Conservation (phyloP, 73 alveolate species). For the Loxodes magnus region DNA sequence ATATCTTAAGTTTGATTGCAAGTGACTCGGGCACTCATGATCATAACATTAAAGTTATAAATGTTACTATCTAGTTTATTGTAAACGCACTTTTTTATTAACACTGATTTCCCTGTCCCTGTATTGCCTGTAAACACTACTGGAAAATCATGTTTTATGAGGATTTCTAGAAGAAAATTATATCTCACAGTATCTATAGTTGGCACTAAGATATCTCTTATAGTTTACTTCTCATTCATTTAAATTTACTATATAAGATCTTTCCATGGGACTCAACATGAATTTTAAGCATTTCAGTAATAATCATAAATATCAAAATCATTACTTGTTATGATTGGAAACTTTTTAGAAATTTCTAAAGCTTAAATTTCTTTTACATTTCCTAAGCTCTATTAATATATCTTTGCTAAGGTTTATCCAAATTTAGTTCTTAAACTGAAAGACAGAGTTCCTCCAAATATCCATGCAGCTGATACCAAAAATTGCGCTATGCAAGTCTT, state of each 20-base stretch:
- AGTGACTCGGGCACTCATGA: constrained; percentile 87
- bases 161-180: constrained; percentile 67
- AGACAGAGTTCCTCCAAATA: constrained; percentile 88
- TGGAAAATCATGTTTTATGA: constrained; percentile 59
- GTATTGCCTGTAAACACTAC: constrained; percentile 92
- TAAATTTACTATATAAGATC: constrained; percentile 81
- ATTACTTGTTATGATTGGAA: not conserved
- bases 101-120: constrained; percentile 95
- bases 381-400: constrained; percentile 60
- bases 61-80: constrained; percentile 49
- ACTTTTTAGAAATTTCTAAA: constrained; percentile 4
- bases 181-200: constrained; percentile 84
- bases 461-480: constrained; percentile 80
- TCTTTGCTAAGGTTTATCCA: constrained; percentile 51
- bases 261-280: constrained; percentile 98
- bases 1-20: constrained; percentile 44
- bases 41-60: constrained; percentile 75
- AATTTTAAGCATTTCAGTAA: constrained; percentile 84
- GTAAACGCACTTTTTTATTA: constrained; percentile 66
- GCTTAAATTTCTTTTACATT: constrained; percentile 97
- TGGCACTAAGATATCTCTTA: constrained; percentile 85
- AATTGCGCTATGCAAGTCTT: not conserved
- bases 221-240: constrained; percentile 78
- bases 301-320: constrained; percentile 91
- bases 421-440: constrained; percentile 74